Conservation (phyloP, 2,329 filamentous ascomycete genomes). For the Verticillium dahliae region DNA sequence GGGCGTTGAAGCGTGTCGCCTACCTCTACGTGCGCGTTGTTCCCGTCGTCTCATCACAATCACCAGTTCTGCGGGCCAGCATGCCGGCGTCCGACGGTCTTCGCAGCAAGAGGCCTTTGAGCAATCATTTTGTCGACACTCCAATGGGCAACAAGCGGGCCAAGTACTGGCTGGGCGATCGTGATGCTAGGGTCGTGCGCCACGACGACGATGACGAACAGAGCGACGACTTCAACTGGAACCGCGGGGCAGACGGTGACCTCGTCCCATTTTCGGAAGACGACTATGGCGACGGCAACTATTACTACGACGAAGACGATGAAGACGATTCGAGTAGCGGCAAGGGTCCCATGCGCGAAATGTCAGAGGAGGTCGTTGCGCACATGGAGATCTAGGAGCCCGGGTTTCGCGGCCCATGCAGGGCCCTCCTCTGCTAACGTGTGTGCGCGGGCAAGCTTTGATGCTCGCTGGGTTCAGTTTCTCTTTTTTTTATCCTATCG, state of each 20-base stretch:
- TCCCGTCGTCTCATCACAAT: constrained; percentile 60
- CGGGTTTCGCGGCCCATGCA: not conserved
- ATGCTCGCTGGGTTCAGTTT: not conserved
- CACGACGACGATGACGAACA: constrained; percentile 40
- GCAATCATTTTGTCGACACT: constrained; percentile 12
- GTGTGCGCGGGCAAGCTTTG: not conserved
- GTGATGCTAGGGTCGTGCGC: constrained; percentile 40
- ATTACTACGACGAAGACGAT: constrained; percentile 36
- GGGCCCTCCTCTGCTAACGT: not conserved
- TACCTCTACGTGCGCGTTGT: constrained; percentile 92
- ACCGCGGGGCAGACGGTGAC: constrained; percentile 52
- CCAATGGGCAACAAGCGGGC: constrained; percentile 70
- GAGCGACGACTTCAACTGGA: constrained; percentile 48
- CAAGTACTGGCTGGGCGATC: constrained; percentile 79
- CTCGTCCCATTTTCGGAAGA: constrained; percentile 47
- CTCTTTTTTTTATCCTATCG: not conserved
- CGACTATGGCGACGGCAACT: constrained; percentile 39
- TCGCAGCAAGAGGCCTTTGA: constrained; percentile 16
- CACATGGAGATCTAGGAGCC: constrained; percentile 52
- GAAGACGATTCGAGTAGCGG: constrained; percentile 32
- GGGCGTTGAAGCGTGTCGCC: constrained; percentile 81
- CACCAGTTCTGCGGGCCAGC: constrained; percentile 19
- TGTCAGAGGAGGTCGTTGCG: constrained; percentile 57
- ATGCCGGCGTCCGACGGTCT: constrained; percentile 4
- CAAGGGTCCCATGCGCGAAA: constrained; percentile 41